phyloP scores from a whole-genome alignment of 2,329 filamentous ascomycete genomes.

The Penicillium sp. region DNA sequence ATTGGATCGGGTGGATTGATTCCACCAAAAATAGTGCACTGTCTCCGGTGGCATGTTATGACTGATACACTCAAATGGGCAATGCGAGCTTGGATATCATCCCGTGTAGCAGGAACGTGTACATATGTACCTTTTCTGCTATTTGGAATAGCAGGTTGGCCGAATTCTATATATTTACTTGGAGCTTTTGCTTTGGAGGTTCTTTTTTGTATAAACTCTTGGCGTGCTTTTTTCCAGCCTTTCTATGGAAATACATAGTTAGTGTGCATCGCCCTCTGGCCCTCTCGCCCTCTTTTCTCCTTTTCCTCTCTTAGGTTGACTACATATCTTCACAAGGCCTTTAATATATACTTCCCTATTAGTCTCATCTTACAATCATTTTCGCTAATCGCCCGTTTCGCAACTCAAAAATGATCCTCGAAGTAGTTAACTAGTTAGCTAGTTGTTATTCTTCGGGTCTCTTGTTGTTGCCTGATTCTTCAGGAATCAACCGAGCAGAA shows the following conservation, averaged over 20 bases:
- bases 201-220: background rate
- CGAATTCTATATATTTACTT: background rate
- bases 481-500: slow-evolving; percentile 1
- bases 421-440: too few relatives aligned
- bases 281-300: background rate
- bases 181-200: background rate
- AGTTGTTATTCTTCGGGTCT: background rate
- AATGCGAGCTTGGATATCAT: background rate
- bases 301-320: background rate
- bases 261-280: background rate
- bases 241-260: too few relatives aligned
- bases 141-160: background rate
- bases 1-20: slow-evolving; percentile 48
- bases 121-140: background rate
- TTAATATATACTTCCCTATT: background rate
- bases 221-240: background rate
- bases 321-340: background rate
- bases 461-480: background rate
- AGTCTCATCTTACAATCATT: background rate
- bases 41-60: background rate
- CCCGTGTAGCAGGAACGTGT: background rate
- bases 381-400: background rate
- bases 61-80: slow-evolving; percentile 12
- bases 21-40: background rate
- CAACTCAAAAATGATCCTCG: background rate